Evolutionary conservation across 176 grass and related monocot species (phyloP).

Genomic region (Oryza coarctata): DNA sequence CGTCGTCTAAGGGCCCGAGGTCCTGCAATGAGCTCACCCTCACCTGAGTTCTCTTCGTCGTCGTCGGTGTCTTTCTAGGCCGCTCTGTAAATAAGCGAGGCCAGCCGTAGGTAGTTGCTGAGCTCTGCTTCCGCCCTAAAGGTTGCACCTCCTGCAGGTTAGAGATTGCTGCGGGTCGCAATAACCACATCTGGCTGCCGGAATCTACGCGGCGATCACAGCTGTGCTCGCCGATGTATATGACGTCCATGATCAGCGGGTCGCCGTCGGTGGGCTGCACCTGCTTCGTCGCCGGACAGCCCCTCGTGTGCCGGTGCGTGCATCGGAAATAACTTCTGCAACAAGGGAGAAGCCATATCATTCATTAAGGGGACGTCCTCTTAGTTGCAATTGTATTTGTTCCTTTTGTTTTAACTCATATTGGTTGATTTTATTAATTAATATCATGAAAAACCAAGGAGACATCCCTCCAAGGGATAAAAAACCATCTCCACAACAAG

Average conservation of each 20-base stretch:
- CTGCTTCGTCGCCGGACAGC: conserved; percentile 34
- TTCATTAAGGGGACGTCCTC: too few species aligned
- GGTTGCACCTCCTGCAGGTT: neutral
- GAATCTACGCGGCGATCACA: neutral
- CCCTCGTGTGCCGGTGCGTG: neutral
- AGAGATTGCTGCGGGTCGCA: too few species aligned
- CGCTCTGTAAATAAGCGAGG: too few species aligned
- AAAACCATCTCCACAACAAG: too few species aligned
- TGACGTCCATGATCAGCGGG: conserved; percentile 23
- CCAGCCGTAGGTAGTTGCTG: too few species aligned
- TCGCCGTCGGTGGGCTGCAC: conserved; percentile 35
- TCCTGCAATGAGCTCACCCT: conserved; percentile 11
- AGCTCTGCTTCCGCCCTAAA: neutral
- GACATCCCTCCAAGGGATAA: too few species aligned
- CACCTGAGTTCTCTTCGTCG: conserved; percentile 25
- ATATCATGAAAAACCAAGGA: too few species aligned
- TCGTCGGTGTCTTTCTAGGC: fast-evolving
- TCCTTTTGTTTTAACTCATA: too few species aligned
- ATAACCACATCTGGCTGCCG: too few species aligned
- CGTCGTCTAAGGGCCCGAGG: conserved; percentile 30
- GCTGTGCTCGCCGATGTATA: conserved; percentile 31
- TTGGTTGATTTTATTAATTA: too few species aligned
- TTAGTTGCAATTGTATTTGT: too few species aligned
- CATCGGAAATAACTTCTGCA: conserved; percentile 48
- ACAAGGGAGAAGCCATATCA: too few species aligned